A percentile compares a stretch with the other conserved stretches of the same genome.
Conservation (phyloP, 306 rosid genomes). For the barrel medic (Medicago truncatula) region DNA sequence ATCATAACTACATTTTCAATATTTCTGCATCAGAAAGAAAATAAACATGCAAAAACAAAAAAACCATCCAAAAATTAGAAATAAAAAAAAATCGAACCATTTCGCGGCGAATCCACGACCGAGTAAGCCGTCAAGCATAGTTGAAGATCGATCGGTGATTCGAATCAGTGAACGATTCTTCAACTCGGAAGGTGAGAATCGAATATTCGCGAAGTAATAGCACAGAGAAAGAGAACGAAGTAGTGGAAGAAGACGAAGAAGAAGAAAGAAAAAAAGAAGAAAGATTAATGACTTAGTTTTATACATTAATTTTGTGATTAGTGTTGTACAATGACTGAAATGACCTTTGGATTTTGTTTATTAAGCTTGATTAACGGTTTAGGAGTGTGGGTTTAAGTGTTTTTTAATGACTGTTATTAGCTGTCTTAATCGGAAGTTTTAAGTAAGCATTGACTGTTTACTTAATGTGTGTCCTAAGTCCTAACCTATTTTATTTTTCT, state of each 20-base stretch:
- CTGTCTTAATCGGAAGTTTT: not conserved
- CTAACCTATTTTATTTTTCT: not conserved
- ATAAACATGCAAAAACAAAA: conserved; percentile 1
- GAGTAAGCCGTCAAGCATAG: conserved; percentile 86
- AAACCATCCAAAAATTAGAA: not conserved
- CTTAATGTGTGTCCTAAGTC: not conserved
- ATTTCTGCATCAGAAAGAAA: conserved; percentile 2
- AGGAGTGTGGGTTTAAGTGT: not conserved
- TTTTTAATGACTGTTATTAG: not conserved
- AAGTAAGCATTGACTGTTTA: not conserved
- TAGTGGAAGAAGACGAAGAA: conserved; percentile 39
- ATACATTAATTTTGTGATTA: not conserved
- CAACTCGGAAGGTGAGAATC: conserved; percentile 43
- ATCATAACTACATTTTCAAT: conserved; percentile 24
- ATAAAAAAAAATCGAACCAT: conserved; percentile 62
- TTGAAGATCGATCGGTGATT: conserved; percentile 28
- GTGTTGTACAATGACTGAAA: conserved; percentile 51
- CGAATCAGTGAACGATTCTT: conserved; percentile 39
- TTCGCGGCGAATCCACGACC: conserved; percentile 85
- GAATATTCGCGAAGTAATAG: conserved; percentile 30
- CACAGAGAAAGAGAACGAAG: conserved; percentile 46
- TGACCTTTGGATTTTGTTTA: conserved; percentile 42
- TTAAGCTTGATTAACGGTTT: conserved; percentile 24
- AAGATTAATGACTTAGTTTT: not conserved
- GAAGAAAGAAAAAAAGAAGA: not conserved